Conservation (phyloP, 2,329 filamentous ascomycete genomes). For the Hypoxylon sp. region DNA sequence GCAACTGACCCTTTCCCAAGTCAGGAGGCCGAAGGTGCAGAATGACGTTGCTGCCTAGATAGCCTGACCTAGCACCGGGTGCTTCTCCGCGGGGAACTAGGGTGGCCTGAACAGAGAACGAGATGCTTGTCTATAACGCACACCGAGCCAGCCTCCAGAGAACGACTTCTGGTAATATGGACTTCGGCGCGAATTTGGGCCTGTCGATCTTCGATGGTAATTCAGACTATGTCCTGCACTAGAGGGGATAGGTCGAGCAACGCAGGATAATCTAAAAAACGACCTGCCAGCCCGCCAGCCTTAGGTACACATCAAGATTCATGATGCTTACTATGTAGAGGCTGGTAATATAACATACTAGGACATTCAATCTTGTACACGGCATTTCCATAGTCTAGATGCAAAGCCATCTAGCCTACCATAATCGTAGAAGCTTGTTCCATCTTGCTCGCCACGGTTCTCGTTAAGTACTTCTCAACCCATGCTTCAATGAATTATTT, state of each 20-base stretch:
- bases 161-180: slow-evolving; percentile 1
- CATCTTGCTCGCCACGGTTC: not conserved
- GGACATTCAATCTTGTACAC: slow-evolving; percentile 5
- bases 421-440: slow-evolving; percentile 8
- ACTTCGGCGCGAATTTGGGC: slow-evolving; percentile 5
- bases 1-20: slow-evolving; percentile 16
- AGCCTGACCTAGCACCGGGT: slow-evolving; percentile 10
- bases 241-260: slow-evolving; percentile 4
- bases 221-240: not conserved
- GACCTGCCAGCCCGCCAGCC: too few relatives aligned
- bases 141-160: not conserved
- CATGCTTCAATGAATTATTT: not conserved
- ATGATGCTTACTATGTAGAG: slow-evolving; percentile 9
- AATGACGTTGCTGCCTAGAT: slow-evolving; percentile 28
- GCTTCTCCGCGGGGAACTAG: slow-evolving; percentile 32
- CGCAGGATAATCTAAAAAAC: slow-evolving; percentile 5
- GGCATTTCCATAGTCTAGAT: slow-evolving; percentile 11
- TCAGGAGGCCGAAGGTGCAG: slow-evolving; percentile 20
- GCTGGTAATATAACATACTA: slow-evolving; percentile 23
- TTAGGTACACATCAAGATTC: not conserved
- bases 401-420: slow-evolving; percentile 1
- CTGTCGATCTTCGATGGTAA: slow-evolving; percentile 15
- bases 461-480: not conserved
- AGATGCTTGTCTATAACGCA: not conserved
- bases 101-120: slow-evolving; percentile 5